Conservation (phyloP, 1,139 yeast genomes). For the Hyphopichia fennica region DNA sequence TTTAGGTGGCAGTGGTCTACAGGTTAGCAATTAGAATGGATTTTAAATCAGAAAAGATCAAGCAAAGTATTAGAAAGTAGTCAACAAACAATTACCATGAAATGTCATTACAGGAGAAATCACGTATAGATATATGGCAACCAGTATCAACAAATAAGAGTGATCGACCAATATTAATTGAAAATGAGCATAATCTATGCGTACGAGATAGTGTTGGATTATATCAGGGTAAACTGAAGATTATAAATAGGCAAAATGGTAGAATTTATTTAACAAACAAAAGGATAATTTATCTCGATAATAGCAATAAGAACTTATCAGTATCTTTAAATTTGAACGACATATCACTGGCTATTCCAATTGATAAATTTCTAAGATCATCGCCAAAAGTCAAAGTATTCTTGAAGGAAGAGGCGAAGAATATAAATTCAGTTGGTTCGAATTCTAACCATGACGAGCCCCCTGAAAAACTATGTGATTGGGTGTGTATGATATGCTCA, state of each 20-base stretch:
- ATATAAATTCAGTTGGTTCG: too few species aligned
- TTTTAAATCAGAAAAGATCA: not conserved
- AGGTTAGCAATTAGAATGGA: not conserved
- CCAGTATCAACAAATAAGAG: slow-evolving; percentile 41
- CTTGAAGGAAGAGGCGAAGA: slow-evolving; percentile 10
- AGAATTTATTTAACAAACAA: slow-evolving; percentile 73
- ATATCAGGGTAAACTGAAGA: slow-evolving; percentile 70
- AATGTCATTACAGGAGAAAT: slow-evolving; percentile 4
- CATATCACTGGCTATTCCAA: slow-evolving; percentile 44
- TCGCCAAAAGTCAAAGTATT: slow-evolving; percentile 69
- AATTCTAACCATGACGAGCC: too few species aligned
- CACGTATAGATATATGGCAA: slow-evolving; percentile 33
- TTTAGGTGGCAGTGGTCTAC: not conserved
- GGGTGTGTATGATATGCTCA: slow-evolving; percentile 88
- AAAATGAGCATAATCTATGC: slow-evolving; percentile 41
- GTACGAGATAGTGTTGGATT: slow-evolving; percentile 63
- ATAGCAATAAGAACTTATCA: slow-evolving; percentile 41
- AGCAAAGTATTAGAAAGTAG: too few species aligned
- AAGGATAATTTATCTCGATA: slow-evolving; percentile 73
- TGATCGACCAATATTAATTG: slow-evolving; percentile 45
- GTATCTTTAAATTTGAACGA: slow-evolving; percentile 51
- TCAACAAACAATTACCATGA: not conserved
- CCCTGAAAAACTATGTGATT: slow-evolving; percentile 29
- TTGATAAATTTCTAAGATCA: slow-evolving; percentile 69
- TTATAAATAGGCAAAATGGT: slow-evolving; percentile 67